Percentiles rank a stretch among this genome's conserved stretches.
Evolutionary conservation across 805 yeast species (phyloP).

Genomic region (Zygosaccharomyces gambellarensis): DNA sequence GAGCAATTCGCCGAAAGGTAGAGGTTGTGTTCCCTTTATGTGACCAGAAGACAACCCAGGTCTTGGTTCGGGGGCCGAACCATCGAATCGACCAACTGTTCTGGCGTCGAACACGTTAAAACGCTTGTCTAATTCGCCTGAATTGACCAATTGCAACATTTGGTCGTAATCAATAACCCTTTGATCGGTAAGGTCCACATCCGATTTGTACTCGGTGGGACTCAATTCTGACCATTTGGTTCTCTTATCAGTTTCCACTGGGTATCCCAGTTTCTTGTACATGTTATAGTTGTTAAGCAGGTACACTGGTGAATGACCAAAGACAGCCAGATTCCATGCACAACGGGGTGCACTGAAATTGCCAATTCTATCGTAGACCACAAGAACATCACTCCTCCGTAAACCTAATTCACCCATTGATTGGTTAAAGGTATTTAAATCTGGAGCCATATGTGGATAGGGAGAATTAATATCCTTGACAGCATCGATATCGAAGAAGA

Average conservation of each 20-base stretch:
- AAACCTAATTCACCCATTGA: conserved; percentile 56
- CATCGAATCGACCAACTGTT: conserved; percentile 66
- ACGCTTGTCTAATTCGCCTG: conserved; percentile 40
- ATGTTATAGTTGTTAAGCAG: conserved; percentile 63
- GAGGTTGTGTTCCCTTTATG: conserved; percentile 69
- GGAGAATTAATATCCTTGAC: conserved; percentile 53
- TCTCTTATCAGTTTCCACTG: conserved; percentile 38
- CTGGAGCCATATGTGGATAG: conserved; percentile 92
- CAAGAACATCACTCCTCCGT: conserved; percentile 50
- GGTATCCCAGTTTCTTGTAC: conserved; percentile 45
- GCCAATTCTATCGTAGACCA: conserved; percentile 82
- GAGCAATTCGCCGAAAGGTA: conserved; percentile 68
- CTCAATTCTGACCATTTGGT: conserved; percentile 14
- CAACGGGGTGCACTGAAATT: conserved; percentile 87
- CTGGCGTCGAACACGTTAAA: conserved; percentile 78
- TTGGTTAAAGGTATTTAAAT: conserved; percentile 47
- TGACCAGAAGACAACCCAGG: conserved; percentile 88
- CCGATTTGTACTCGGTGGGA: conserved; percentile 35
- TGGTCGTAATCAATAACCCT: conserved; percentile 67
- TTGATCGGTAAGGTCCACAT: conserved; percentile 35
- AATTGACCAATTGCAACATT: conserved; percentile 51
- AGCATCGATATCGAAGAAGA: conserved; percentile 73
- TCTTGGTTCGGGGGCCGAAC: conserved; percentile 82
- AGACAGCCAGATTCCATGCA: conserved; percentile 81
- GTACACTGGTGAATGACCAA: conserved; percentile 68